These are phyloP conservation scores for Sclerotinia glacialis DNA, from an alignment of 2,329 filamentous ascomycete genomes.

Conservation along the genomic window DNA sequence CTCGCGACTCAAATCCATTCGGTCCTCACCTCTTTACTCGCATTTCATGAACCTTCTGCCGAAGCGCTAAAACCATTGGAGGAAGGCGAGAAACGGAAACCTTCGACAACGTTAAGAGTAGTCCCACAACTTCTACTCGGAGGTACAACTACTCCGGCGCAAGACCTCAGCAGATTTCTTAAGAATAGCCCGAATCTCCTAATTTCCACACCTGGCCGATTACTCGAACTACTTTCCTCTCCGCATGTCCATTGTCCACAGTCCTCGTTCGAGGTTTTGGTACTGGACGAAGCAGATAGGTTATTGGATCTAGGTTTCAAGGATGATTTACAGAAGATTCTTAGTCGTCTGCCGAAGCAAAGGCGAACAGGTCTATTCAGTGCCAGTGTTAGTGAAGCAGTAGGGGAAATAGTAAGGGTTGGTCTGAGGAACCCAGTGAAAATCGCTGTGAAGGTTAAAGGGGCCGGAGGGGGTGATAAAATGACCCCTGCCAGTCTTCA, in stretches of 20 bases:
- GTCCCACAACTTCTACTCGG: conserved; percentile 87
- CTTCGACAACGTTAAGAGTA: conserved; percentile 54
- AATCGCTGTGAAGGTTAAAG: conserved; percentile 89
- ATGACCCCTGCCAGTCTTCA: conserved; percentile 88
- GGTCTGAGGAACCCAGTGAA: conserved; percentile 93
- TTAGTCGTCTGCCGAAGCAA: conserved; percentile 85
- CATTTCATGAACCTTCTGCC: conserved; percentile 79
- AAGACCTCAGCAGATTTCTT: conserved; percentile 83
- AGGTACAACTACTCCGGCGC: conserved; percentile 73
- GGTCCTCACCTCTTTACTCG: conserved; percentile 72
- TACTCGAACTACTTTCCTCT: conserved; percentile 83
- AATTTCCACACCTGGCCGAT: conserved; percentile 83
- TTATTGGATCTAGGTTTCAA: conserved; percentile 93
- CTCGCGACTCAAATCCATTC: conserved; percentile 86
- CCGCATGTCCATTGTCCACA: conserved; percentile 84
- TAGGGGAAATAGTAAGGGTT: conserved; percentile 87
- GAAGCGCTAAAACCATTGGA: conserved; percentile 56
- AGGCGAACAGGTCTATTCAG: conserved; percentile 90
- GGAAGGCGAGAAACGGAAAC: conserved; percentile 50
- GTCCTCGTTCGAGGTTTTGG: conserved; percentile 85
- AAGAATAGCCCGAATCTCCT: conserved; percentile 83
- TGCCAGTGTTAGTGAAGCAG: conserved; percentile 91
- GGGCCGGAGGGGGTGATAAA: conserved; percentile 73
- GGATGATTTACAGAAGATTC: conserved; percentile 80
- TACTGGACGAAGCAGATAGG: conserved; percentile 92